Conservation (phyloP, 495 filamentous ascomycete genomes). For the Penicillium maclennaniae region DNA sequence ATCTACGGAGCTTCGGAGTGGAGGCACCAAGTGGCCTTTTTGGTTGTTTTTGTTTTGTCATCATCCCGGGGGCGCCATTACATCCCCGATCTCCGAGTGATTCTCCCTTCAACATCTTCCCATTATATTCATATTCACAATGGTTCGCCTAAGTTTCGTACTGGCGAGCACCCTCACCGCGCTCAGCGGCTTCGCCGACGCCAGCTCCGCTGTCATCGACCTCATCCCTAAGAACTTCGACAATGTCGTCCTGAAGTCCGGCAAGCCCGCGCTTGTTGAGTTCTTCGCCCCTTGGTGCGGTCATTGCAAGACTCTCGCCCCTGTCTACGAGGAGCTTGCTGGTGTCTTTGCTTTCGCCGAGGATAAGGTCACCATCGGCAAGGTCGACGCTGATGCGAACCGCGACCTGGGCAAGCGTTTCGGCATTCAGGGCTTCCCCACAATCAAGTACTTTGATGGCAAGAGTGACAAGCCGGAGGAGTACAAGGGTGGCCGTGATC, state of each 20-base stretch:
- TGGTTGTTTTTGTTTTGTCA: conserved; percentile 12
- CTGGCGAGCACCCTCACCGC: conserved; percentile 41
- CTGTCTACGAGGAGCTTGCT: conserved; percentile 92
- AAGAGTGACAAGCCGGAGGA: conserved; percentile 85
- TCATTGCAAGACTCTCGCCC: conserved; percentile 96
- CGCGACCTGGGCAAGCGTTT: conserved; percentile 77
- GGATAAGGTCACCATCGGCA: conserved; percentile 84
- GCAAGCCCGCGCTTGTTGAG: conserved; percentile 94
- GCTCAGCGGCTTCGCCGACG: conserved; percentile 40
- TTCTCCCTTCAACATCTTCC: neutral
- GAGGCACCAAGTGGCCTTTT: conserved; percentile 10
- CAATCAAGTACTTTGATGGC: conserved; percentile 96
- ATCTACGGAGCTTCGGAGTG: neutral
- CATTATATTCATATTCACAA: conserved; percentile 11
- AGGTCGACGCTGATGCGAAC: conserved; percentile 93
- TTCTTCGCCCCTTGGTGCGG: conserved; percentile 99
- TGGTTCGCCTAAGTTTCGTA: conserved; percentile 48
- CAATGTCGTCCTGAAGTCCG: conserved; percentile 77
- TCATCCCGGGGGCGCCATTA: neutral
- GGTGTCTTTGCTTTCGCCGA: conserved; percentile 63
- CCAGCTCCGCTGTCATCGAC: conserved; percentile 65
- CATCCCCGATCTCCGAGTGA: neutral
- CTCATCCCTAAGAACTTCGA: conserved; percentile 89
- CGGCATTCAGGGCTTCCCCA: conserved; percentile 91
- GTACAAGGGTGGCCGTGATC: conserved; percentile 81